Conservation (phyloP, 805 yeast genomes). For the Schwanniomyces vanrijiae region DNA sequence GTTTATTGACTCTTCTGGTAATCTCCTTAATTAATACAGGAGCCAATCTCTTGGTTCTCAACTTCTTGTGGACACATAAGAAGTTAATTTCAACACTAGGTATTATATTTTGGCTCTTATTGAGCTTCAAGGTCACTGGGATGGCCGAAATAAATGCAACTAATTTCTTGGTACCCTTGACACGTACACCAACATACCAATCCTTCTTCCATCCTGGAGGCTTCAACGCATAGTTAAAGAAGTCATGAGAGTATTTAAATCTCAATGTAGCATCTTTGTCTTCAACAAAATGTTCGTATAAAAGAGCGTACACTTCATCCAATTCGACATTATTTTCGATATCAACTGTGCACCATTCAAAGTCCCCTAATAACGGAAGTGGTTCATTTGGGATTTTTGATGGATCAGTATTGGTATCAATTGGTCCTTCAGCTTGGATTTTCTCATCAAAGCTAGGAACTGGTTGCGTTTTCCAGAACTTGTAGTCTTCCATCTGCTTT, state of each 20-base stretch:
- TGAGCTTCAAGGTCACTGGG: slow-evolving; percentile 68
- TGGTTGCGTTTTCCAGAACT: slow-evolving; percentile 98
- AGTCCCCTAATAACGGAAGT: slow-evolving; percentile 68
- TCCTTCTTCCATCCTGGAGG: slow-evolving; percentile 90
- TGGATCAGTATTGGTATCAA: slow-evolving; percentile 65
- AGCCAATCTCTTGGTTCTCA: slow-evolving; percentile 89
- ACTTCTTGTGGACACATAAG: slow-evolving; percentile 89
- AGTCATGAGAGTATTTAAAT: slow-evolving; percentile 80
- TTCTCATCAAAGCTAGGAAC: slow-evolving; percentile 75
- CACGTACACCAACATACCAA: slow-evolving; percentile 95
- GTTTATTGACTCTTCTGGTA: slow-evolving; percentile 84
- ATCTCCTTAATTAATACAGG: slow-evolving; percentile 93
- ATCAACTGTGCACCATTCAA: slow-evolving; percentile 88
- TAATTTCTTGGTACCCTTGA: slow-evolving; percentile 67
- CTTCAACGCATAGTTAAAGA: slow-evolving; percentile 88
- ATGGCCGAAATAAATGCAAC: slow-evolving; percentile 93
- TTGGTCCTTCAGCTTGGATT: slow-evolving; percentile 74
- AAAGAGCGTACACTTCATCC: slow-evolving; percentile 73
- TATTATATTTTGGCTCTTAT: slow-evolving; percentile 44
- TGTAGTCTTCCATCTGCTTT: slow-evolving; percentile 82
- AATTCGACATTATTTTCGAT: slow-evolving; percentile 52
- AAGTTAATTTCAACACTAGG: slow-evolving; percentile 88
- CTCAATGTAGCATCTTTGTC: slow-evolving; percentile 91
- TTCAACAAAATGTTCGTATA: slow-evolving; percentile 91
- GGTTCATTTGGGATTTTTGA: slow-evolving; percentile 73